phyloP scores from a whole-genome alignment of 352 stramenopile genomes.

The Phytophthora fragariae region DNA sequence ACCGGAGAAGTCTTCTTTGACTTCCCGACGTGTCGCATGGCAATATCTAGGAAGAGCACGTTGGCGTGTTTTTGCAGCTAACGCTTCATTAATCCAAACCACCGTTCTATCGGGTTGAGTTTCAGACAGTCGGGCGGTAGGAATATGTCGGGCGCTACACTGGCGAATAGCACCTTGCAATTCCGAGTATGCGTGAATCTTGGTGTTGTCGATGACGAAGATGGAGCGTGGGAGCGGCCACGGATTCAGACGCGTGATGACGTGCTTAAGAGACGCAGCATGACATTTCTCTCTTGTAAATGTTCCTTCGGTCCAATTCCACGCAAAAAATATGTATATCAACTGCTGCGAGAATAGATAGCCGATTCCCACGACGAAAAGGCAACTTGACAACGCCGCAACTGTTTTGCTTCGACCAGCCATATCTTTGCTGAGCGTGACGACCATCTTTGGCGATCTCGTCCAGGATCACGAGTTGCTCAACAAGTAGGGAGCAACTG shows the following conservation, averaged over 20 bases:
- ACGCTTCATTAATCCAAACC: background rate
- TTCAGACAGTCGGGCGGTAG: background rate
- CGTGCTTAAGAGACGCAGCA: background rate
- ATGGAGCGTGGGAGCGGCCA: background rate
- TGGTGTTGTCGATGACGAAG: background rate
- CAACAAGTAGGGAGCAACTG: background rate
- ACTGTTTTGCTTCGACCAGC: background rate
- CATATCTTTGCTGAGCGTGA: background rate
- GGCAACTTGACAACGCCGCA: background rate
- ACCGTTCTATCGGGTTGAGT: background rate
- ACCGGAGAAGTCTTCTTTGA: constrained; percentile 4
- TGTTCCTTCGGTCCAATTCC: background rate
- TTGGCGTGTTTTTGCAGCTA: background rate
- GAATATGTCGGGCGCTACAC: background rate
- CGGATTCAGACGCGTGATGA: background rate
- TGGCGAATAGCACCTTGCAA: background rate
- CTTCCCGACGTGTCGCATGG: constrained; percentile 12
- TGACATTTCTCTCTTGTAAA: background rate
- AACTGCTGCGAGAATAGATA: background rate
- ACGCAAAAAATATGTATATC: background rate
- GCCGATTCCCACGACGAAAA: background rate
- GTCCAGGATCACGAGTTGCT: background rate
- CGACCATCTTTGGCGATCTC: background rate
- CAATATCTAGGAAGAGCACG: constrained; percentile 2
- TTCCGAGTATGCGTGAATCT: background rate